Base-by-base conservation (phyloP, 2,329 filamentous ascomycete genomes). In the Fusarium luffae region DNA sequence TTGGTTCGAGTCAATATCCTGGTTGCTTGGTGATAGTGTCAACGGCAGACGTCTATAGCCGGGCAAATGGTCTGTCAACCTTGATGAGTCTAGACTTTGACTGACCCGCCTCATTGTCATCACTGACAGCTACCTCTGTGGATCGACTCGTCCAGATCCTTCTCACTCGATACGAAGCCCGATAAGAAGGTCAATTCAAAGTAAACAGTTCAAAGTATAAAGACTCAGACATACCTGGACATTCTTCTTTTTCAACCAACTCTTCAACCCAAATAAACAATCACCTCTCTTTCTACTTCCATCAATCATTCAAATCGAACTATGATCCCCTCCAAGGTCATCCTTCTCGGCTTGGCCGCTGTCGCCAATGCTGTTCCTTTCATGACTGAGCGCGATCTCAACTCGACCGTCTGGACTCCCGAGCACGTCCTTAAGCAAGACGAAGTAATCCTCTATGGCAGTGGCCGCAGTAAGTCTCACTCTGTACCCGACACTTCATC, bases 371-470 rank as follows among this genome's bases (percentile, higher is more conserved):
- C 68, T 3, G 63, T 42, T 28, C 64, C 68, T 3, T 44, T 70
- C 21, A 52, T 59, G 21, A 47, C 52, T 0, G 52, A 59, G 13
- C 57, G 62, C 3, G 51, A 54, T 2, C 60, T 71, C 4, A 71
- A 71, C 47, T 62, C 59, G 16, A 71, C 68, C 13, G 18, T 48
- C 18, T 71, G 68, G 63, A 58, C 64, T 12, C 64, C 64, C 4
- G 64, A 71, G 5, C 68, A 68, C 4, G 6, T 71, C 14, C 63
- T 71, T 7, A 12, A 62, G 46, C 52, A n/a, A 4, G 56, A 71
- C 3, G 59, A 71, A 40, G 68, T 71, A 2, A 71, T 71, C 12
- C 68, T 71, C 21, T 71, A 68, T 8, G 63, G 64, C 1, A 27
- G 52, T 13, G 63, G 64, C 2, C 63, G 64, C 18, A 67, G 47